Evolutionary conservation across 2,329 filamentous ascomycete genomes (phyloP), one percentile per base, ranked within the genome.

Genomic region (Nigrograna mackinnonii): DNA sequence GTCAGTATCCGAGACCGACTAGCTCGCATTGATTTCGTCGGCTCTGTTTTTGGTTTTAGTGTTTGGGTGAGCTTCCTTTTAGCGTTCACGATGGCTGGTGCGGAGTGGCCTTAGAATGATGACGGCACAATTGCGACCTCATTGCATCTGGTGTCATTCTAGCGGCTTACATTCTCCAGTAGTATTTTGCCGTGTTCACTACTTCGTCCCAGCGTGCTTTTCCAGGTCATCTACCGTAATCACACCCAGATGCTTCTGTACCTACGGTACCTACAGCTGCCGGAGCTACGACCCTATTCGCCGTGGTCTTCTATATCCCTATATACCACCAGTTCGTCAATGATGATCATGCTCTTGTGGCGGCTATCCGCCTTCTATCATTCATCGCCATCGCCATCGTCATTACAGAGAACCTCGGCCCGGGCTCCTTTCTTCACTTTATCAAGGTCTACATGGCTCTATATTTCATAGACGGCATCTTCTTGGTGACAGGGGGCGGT

Each of bases 51-150:
- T 7, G 38, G 32, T 21, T 16, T 21, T 16, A 37, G 33, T 3
- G 28, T 19, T n/a, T 45, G 22, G 5, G 13, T 22, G 7, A 60
- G 62, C 5, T 48, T 75, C 21, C 11, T 75, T 19, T 71, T 82
- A 60, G 77, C 69, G 2, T 67, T 81, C 41, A 70, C 67, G 35
- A 78, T 81, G 33, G 79, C 74, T 4, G 79, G 79, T 2, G 58
- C 62, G 1, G 22, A 70, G 5, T 83, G 71, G 35, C 50, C 66
- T 0, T 83, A 78, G 79, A 47, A 64, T 38, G 66, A 61, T 4
- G 68, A 63, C 0, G 53, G 63, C 0, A 66, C 67, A 16, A 79
- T 82, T 35, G 66, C 63, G 0, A 56, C 74, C 3, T 80, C 57
- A 64, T 74, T 13, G 46, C 76, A 2, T 72, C 71, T n/a, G 74